These are phyloP conservation scores for Microcera coccophila DNA, from an alignment of 2,329 filamentous ascomycete genomes.

Conservation along the genomic window DNA sequence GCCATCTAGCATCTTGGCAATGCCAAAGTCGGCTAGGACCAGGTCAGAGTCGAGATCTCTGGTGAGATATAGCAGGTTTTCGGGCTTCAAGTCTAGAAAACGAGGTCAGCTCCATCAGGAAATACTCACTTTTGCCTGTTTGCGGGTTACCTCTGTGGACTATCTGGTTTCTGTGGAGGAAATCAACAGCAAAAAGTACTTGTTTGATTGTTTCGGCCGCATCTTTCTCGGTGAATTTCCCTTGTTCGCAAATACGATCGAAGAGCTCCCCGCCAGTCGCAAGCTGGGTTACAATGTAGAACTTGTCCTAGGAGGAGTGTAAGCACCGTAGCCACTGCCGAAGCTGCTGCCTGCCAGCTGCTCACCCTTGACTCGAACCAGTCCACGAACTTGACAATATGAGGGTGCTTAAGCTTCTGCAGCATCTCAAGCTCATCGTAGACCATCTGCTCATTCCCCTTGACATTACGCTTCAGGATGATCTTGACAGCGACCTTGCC, in stretches of 20 bases:
- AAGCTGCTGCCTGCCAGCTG: constrained; percentile 2
- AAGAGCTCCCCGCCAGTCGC: constrained; percentile 96
- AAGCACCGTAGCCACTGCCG: not conserved
- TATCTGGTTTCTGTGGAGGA: constrained; percentile 89
- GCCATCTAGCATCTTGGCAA: constrained; percentile 93
- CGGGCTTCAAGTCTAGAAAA: constrained; percentile 82
- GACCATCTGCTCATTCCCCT: constrained; percentile 97
- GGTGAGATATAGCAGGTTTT: constrained; percentile 93
- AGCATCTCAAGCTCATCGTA: constrained; percentile 95
- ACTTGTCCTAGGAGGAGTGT: constrained; percentile 71
- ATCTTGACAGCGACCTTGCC: constrained; percentile 97
- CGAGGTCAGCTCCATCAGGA: constrained; percentile 2
- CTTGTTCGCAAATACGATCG: constrained; percentile 95
- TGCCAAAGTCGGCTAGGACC: constrained; percentile 95
- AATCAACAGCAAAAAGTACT: constrained; percentile 87
- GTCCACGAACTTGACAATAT: constrained; percentile 96
- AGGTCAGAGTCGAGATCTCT: constrained; percentile 73
- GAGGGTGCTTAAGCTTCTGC: constrained; percentile 82
- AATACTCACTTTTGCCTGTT: constrained; percentile 10
- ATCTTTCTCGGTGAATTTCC: constrained; percentile 98
- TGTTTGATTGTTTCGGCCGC: constrained; percentile 93
- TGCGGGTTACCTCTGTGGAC: constrained; percentile 92
- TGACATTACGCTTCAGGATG: constrained; percentile 98
- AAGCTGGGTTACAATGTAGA: constrained; percentile 97
- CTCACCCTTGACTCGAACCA: constrained; percentile 97